Evolutionary conservation across 2,329 filamentous ascomycete species (phyloP), one percentile per base, ranked within the genome.

Genomic region (Ceratocystiopsis sp.): DNA sequence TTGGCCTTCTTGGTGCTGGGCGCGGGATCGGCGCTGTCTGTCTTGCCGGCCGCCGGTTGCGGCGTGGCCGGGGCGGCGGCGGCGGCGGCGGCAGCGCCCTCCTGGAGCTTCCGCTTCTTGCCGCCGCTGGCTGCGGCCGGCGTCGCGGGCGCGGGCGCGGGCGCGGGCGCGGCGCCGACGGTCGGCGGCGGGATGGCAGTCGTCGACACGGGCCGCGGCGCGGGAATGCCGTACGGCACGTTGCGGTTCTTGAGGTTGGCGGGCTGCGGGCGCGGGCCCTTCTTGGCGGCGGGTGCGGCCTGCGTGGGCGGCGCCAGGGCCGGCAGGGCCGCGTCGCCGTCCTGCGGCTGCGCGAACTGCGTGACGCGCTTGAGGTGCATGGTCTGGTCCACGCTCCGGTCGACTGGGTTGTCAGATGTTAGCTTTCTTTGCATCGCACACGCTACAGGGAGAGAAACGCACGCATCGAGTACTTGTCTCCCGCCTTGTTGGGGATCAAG

Each of bases 361-460:
- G 77, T 68, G 32, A 78, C 67, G 48, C 75, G 73, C 53, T 77
- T 76, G 40, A 85, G 61, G 49, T 80, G 76, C 46, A 85, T 62
- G 6, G 75, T 73, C 45, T 72, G 69, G 38, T 73, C 65, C 46
- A 83, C 63, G 5, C 59, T 54, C 25, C 62, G 64, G 33, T 60
- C 59, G 38, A 63, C 59, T 69, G 54, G 38, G 19, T 21, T 21
- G 19, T 21, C 19, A 40, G 21, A 40, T 38, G 37, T 45, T 35
- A 33, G 14, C 19, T 21, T 7, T 21, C 19, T 21, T 21, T 21
- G 4, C 19, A 4, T 21, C 7, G 19, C 4, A 4, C 7, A 7
- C 4, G 19, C 4, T 21, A 21, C 19, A 1, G 8, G 33, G 2
- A 14, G 13, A 12, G 1, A 9, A 12, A 61, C 69, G 53, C 64